Evolutionary conservation across 108 stramenopile species (phyloP).

Genomic region (Cylindrotheca fusiformis): DNA sequence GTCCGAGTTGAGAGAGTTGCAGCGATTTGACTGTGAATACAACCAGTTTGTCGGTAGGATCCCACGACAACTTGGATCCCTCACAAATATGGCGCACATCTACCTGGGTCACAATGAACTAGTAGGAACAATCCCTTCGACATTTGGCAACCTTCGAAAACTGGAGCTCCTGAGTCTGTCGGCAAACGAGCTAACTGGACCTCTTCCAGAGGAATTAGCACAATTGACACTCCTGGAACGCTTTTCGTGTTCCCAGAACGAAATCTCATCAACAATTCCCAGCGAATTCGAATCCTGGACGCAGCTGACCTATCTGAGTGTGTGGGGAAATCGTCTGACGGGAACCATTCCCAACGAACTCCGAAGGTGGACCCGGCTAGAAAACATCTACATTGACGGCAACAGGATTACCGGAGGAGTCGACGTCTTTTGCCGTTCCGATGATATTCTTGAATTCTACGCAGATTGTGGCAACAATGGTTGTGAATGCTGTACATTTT

Average conservation of each 20-base stretch:
- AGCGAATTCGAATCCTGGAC: conserved; percentile 23
- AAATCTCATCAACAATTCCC: conserved; percentile 31
- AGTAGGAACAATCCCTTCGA: conserved; percentile 22
- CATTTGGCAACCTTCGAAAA: conserved; percentile 21
- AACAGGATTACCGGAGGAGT: not conserved
- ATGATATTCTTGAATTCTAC: not conserved
- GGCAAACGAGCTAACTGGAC: conserved; percentile 28
- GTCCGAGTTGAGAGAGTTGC: conserved; percentile 10
- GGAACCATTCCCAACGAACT: conserved; percentile 43
- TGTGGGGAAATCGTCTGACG: conserved; percentile 45
- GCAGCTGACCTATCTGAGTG: conserved; percentile 35
- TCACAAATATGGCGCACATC: not conserved
- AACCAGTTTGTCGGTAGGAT: not conserved
- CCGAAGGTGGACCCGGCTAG: conserved; percentile 18
- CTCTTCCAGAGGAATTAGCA: conserved; percentile 64
- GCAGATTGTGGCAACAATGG: not conserved
- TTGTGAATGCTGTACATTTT: not conserved
- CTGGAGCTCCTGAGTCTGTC: conserved; percentile 15
- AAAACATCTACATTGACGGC: not conserved
- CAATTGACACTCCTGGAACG: conserved; percentile 54
- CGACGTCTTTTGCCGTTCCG: not conserved
- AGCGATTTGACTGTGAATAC: not conserved
- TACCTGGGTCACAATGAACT: conserved; percentile 9
- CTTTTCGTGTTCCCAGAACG: conserved; percentile 30
- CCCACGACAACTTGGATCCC: not conserved